Conservation (phyloP, 805 yeast species). For the Teunomyces stri region DNA sequence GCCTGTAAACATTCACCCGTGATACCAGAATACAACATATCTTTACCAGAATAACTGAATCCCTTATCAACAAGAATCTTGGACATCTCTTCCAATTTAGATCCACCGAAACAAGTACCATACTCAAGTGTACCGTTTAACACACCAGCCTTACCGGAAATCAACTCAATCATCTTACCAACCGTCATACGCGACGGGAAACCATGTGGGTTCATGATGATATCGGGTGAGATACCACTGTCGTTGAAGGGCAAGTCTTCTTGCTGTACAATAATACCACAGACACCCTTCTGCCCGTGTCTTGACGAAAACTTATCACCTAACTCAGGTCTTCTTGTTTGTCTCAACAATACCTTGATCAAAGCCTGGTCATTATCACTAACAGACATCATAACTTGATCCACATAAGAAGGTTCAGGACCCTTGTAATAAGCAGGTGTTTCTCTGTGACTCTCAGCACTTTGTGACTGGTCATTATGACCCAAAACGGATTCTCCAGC, state of each 20-base stretch:
- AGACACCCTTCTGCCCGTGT: constrained; percentile 99
- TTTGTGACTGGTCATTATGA: constrained; percentile 27
- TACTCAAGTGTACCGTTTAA: constrained; percentile 86
- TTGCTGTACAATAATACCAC: constrained; percentile 96
- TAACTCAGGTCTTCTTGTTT: constrained; percentile 94
- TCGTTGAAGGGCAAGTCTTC: constrained; percentile 97
- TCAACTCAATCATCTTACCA: constrained; percentile 95
- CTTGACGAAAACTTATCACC: constrained; percentile 97
- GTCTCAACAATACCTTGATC: constrained; percentile 87
- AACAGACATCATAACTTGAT: constrained; percentile 96
- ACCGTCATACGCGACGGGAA: constrained; percentile 99
- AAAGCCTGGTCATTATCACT: constrained; percentile 94
- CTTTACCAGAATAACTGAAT: constrained; percentile 92
- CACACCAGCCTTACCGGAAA: constrained; percentile 97
- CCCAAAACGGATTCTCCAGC: constrained; percentile 66
- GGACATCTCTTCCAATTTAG: constrained; percentile 94
- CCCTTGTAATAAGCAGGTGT: constrained; percentile 90
- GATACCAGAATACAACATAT: constrained; percentile 94
- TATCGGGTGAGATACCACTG: constrained; percentile 88
- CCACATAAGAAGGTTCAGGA: constrained; percentile 93
- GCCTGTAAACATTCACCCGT: constrained; percentile 98
- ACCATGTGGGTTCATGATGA: constrained; percentile 98
- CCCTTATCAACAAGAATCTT: constrained; percentile 86
- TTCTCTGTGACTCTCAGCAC: constrained; percentile 71
- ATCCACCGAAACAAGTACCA: constrained; percentile 98